Percentiles rank a stretch among this genome's conserved stretches.
Evolutionary conservation across 2,329 filamentous ascomycete species (phyloP).

Genomic region (Zasmidium citrigriseum): DNA sequence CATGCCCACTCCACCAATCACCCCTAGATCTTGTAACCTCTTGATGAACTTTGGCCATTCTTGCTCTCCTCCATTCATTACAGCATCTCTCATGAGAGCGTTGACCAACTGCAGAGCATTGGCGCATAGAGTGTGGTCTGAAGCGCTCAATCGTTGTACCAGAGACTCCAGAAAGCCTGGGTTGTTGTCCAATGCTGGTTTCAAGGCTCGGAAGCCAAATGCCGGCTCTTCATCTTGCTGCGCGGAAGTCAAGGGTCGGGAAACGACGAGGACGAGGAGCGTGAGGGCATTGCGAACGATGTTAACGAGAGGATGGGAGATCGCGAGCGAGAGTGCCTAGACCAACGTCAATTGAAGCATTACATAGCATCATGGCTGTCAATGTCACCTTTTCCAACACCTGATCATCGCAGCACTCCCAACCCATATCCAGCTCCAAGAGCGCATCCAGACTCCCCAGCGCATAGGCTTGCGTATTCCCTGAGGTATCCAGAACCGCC

Average conservation of each 20-base stretch:
- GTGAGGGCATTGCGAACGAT: conserved; percentile 96
- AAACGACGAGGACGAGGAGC: conserved; percentile 89
- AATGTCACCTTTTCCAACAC: conserved; percentile 63
- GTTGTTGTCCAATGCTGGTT: conserved; percentile 86
- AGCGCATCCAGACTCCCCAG: conserved; percentile 84
- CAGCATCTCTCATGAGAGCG: conserved; percentile 86
- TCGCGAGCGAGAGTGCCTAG: conserved; percentile 86
- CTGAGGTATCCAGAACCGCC: conserved; percentile 79
- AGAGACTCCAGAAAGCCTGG: conserved; percentile 94
- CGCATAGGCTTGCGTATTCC: conserved; percentile 94
- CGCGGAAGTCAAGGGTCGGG: conserved; percentile 62
- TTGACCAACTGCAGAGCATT: conserved; percentile 96
- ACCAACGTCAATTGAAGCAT: background rate
- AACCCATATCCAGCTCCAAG: conserved; percentile 95
- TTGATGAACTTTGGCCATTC: conserved; percentile 98
- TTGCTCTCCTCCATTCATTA: conserved; percentile 72
- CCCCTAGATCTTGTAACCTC: conserved; percentile 83
- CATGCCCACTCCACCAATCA: conserved; percentile 85
- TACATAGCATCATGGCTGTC: background rate
- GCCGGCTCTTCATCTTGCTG: conserved; percentile 58
- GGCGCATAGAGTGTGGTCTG: conserved; percentile 92
- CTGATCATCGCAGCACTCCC: conserved; percentile 81
- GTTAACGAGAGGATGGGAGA: conserved; percentile 94
- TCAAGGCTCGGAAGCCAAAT: conserved; percentile 87
- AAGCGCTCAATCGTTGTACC: conserved; percentile 86